Base-by-base conservation (phyloP, 371 early-diverging fungal species). In the Apophysomyces sp. region DNA sequence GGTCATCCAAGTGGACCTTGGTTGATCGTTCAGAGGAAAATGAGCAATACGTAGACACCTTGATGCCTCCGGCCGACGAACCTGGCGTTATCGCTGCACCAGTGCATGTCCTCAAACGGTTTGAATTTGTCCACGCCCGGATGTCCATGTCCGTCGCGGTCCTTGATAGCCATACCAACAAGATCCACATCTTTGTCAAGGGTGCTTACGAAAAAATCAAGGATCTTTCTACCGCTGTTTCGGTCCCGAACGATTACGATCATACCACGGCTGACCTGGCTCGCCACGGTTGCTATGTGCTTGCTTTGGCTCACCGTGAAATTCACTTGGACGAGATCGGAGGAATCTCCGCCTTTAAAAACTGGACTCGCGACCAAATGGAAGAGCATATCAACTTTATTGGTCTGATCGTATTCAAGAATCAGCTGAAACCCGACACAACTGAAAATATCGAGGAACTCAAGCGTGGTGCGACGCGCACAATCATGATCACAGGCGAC, bases 401-500 rank as follows among this genome's bases (percentile, higher is more conserved):
- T 21, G 89, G 90, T 15, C 77, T 94, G 40, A 62, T 94, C 15
- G 75, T 94, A 44, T 93, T 96, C 74, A 85, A 89, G 44, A 94
- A 95, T 69, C 86, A 85, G 69, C 76, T 94, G 13, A 96, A 96
- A 70, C 72, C 61, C 4, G 91, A 90, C 58, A 89, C 93, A 2
- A 66, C 65, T 13, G 72, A 70, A 12, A 89, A 88, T 2, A 81
- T 96, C 44, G 67, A 68, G 4, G 84, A 83, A 62, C 85, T 96
- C 51, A 84, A 85, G 37, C 70, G 66, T 12, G 93, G 92, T 21
- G 83, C 80, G 13, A 83, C 88, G 27, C 82, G 91, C 21, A 83
- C 77, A 26, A 80, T 91, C 26, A 96, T 96, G 91, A 89, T 92
- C 62, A 94, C 96, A 12, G 96, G 96, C 31, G 96, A 96, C 67